Evolutionary conservation across 192 early-diverging fungal genomes (phyloP).

Genomic region (Backusella morwellensis): DNA sequence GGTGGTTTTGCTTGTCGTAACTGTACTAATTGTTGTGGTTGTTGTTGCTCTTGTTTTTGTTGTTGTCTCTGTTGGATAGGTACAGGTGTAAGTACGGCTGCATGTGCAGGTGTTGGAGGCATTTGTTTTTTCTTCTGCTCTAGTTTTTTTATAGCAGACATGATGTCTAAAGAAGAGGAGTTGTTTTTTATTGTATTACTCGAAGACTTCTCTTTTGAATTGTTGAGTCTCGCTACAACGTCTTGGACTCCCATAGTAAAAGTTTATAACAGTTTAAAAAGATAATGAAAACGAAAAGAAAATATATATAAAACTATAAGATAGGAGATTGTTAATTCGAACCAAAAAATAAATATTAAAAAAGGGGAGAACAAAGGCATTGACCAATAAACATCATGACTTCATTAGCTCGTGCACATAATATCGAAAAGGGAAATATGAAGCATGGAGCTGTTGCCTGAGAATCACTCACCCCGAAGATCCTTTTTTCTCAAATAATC

Average conservation of each 20-base stretch:
- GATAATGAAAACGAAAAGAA: constrained; percentile 8
- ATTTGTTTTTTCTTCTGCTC: neutral
- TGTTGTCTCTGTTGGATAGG: neutral
- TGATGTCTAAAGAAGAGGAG: neutral
- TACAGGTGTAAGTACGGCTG: neutral
- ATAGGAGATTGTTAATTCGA: neutral
- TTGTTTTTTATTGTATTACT: neutral
- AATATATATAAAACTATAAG: neutral
- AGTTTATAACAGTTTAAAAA: neutral
- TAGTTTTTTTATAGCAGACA: neutral
- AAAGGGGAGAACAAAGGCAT: neutral
- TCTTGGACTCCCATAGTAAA: constrained; percentile 28
- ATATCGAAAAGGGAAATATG: neutral
- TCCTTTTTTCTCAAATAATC: neutral
- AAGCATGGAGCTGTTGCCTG: neutral
- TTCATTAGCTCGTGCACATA: neutral
- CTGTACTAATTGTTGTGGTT: neutral
- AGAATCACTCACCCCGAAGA: neutral
- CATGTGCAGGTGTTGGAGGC: neutral
- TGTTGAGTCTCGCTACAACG: constrained; percentile 24
- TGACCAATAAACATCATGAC: constrained; percentile 2
- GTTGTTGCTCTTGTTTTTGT: neutral
- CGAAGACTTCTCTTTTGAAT: neutral
- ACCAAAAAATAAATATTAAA: constrained; percentile 10
- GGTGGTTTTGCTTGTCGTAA: neutral